phyloP scores from a whole-genome alignment of 495 filamentous ascomycete species.

The Haplographium delicatum region DNA sequence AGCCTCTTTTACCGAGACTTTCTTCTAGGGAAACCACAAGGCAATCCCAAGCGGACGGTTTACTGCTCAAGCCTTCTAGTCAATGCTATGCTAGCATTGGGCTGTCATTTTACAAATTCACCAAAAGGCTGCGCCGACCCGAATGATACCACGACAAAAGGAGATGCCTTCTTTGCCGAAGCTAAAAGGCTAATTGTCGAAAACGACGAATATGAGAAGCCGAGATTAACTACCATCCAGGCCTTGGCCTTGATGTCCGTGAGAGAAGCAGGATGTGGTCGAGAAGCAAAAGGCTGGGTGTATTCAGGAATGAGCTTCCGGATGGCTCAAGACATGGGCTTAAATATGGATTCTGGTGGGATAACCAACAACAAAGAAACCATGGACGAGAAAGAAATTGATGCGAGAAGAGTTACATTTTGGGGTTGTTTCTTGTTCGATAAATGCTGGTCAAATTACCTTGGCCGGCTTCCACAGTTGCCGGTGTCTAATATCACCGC shows the following conservation, averaged over 20 bases:
- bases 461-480: conserved; percentile 87
- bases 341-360: conserved; percentile 78
- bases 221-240: conserved; percentile 89
- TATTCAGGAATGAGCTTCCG: conserved; percentile 98
- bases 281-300: conserved; percentile 95
- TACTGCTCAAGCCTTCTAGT: conserved; percentile 90
- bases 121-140: conserved; percentile 62
- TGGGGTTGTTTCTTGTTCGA: conserved; percentile 99
- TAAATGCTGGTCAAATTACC: conserved; percentile 98
- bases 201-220: conserved; percentile 89
- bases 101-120: conserved; percentile 89
- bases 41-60: conserved; percentile 42
- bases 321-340: conserved; percentile 93
- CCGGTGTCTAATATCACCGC: conserved; percentile 71
- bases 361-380: conserved; percentile 49
- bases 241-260: conserved; percentile 95
- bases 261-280: conserved; percentile 88
- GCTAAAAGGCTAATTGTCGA: conserved; percentile 85
- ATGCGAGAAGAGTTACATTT: conserved; percentile 86
- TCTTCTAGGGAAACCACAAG: conserved; percentile 48
- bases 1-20: conserved; percentile 87
- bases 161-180: conserved; percentile 95
- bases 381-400: conserved; percentile 76
- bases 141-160: conserved; percentile 76
- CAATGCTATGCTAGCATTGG: conserved; percentile 93